Conservation (phyloP, 2,329 filamentous ascomycete species). For the Talaromyces albobiverticillius region DNA sequence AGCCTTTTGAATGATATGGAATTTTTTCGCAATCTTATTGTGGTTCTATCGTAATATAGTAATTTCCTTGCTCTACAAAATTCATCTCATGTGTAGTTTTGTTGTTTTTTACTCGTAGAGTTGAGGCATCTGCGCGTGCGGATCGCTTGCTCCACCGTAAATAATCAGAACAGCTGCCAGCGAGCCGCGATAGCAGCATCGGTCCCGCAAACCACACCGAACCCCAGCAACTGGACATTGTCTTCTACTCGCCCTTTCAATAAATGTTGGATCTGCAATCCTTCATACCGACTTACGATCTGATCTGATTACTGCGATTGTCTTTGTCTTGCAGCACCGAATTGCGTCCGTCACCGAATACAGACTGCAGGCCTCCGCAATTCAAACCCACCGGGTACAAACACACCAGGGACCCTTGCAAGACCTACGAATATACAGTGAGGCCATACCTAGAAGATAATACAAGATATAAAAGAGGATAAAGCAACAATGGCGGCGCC, state of each 20-base stretch:
- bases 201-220: slow-evolving; percentile 6
- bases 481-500: slow-evolving; percentile 13
- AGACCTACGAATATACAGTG: not conserved
- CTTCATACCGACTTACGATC: not conserved
- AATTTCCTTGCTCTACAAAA: not conserved
- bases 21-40: not conserved
- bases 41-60: not conserved
- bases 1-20: not conserved
- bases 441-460: not conserved
- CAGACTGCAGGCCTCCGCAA: slow-evolving; percentile 3
- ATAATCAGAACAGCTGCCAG: not conserved
- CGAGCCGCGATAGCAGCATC: slow-evolving; percentile 13
- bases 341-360: not conserved
- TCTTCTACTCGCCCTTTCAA: not conserved
- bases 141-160: slow-evolving; percentile 27
- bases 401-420: not conserved
- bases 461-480: not conserved
- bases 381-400: not conserved
- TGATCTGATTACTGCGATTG: not conserved
- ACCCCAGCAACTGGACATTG: not conserved
- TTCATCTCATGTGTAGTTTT: no score
- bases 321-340: not conserved
- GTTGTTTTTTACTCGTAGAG: no score
- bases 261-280: not conserved
- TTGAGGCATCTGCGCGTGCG: slow-evolving; percentile 16